These are phyloP conservation scores for Bruguiera parviflora DNA, from an alignment of 345 rosid genomes.

Conservation along the genomic window DNA sequence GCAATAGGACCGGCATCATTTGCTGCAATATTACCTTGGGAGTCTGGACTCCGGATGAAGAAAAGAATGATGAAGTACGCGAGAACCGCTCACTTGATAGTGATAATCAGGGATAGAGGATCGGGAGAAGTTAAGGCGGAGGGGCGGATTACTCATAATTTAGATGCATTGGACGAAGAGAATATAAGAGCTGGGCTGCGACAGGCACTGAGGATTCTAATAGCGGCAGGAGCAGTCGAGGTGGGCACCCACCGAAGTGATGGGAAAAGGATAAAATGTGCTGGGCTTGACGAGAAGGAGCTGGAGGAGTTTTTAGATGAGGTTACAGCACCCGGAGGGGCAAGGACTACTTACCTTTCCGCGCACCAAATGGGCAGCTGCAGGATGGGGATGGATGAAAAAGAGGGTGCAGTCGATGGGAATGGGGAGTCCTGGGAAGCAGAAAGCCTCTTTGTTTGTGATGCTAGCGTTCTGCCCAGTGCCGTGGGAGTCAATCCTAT, in stretches of 20 bases:
- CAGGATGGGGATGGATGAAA: constrained; percentile 47
- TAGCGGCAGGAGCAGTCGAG: constrained; percentile 71
- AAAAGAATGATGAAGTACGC: constrained; percentile 47
- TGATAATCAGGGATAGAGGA: constrained; percentile 45
- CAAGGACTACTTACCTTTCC: constrained; percentile 39
- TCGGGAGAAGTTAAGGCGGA: constrained; percentile 45
- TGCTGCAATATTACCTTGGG: constrained; percentile 52
- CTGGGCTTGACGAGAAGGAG: constrained; percentile 31
- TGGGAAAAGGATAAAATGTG: constrained; percentile 51
- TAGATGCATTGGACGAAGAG: constrained; percentile 35
- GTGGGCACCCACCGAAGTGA: constrained; percentile 62
- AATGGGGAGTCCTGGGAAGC: constrained; percentile 74
- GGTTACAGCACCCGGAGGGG: constrained; percentile 38
- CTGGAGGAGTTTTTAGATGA: constrained; percentile 48
- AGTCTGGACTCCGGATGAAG: constrained; percentile 52
- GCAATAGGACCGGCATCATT: constrained; percentile 44
- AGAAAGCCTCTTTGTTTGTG: constrained; percentile 55
- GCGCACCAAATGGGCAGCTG: constrained; percentile 82
- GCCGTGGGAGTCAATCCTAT: constrained; percentile 70
- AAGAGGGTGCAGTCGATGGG: constrained; percentile 57
- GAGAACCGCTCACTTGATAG: constrained; percentile 51
- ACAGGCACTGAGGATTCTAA: constrained; percentile 49
- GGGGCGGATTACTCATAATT: constrained; percentile 37
- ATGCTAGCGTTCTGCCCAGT: constrained; percentile 55
- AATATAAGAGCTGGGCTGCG: constrained; percentile 41